Base-by-base conservation (phyloP, 225 moss, liverwort and hornwort genomes). In the Asterella californica region DNA sequence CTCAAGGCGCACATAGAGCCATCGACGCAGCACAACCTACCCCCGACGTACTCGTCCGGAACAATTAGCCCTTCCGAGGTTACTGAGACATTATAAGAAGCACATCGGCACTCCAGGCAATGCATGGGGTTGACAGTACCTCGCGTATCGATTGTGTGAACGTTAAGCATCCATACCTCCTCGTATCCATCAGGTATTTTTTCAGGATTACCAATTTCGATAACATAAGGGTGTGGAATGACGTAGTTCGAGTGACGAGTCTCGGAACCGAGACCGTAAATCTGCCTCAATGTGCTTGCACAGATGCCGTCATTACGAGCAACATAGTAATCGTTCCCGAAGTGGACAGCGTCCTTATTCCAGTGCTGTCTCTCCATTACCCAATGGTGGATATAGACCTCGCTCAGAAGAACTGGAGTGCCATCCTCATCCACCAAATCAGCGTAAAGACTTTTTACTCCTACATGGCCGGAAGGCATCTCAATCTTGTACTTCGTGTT, bases 131-230 rank as follows among this genome's bases (percentile, higher is more conserved):
- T 70, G 30, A 59, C 65, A 12, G 76, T 63, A 6, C 82, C 85
- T 42, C 85, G 49, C 0, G 79, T 76, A 67, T 85, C 85, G 47
- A 85, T 82, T 4, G 76, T 79, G 45, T 82, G 85, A 18, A 85
- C 76, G 11, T 85, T 76, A 14, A 85, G 72, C 5, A 79, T 17
- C 85, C 85, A 85, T 4, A 6, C 73, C 76, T 85, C 85, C 72
- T 79, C 70, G n/a, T 37, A 53, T 14, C 82, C 79, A 1, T 75
- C 38, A 10, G 85, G 82, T 0, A 85, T 55, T 47, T 82, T 47
- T 0, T 75, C 33, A 8, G 75, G 79, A 64, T 85, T 70, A 1
- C 85, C 85, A 0, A 76, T 19, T n/a, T 78, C 81, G 24, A 85
- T 62, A 0, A 78, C 85, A 29, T 85, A 85, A 1, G 85, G 85